Evolutionary conservation across 805 yeast species (phyloP), one percentile per base, ranked within the genome.

Genomic region (Hanseniaspora lachancei): DNA sequence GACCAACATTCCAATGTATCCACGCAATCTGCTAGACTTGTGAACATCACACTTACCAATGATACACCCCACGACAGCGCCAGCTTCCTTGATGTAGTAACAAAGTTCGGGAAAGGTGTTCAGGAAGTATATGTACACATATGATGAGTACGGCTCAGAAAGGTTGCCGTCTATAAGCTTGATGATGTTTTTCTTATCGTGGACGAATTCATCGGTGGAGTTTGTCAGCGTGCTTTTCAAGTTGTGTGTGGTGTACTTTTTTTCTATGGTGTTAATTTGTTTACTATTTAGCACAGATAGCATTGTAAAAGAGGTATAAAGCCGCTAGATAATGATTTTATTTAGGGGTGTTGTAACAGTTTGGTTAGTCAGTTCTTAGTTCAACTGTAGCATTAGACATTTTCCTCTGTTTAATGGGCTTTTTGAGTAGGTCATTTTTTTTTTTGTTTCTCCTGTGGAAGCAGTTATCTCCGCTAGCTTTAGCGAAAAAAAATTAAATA

Each of bases 1-100:
- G 0, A 95, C 96, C 55, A 93, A 71, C 98, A 93, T 93, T 2
- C 97, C 98, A 32, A 93, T 89, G 64, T 93, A 93, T 0, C 98
- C 98, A 58, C 98, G 75, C 61, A 74, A 65, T 58, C 96, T 74
- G 20, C 61, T 61, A 12, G 79, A 82, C 23, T 77, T 74, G 58
- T 91, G 75, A 68, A 91, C 72, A 60, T 86, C 95, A 13, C 81
- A 78, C 63, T 89, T 87, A 53, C 95, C 82, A 7, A 93, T 86
- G 8, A 91, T 81, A 40, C 84, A 86, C 3, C 97, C 98, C n/a
- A 89, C 73, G 2, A 83, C 74, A 20, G 65, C 62, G 5, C 58
- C 64, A 7, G 64, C 62, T 12, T 63, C 49, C 72, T 75, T 57
- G 75, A 76, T 10, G 84, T 91, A 40, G 86, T 64, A 77, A 58